Conservation (phyloP, 129 eudicot genomes). For the Artemisia annua region DNA sequence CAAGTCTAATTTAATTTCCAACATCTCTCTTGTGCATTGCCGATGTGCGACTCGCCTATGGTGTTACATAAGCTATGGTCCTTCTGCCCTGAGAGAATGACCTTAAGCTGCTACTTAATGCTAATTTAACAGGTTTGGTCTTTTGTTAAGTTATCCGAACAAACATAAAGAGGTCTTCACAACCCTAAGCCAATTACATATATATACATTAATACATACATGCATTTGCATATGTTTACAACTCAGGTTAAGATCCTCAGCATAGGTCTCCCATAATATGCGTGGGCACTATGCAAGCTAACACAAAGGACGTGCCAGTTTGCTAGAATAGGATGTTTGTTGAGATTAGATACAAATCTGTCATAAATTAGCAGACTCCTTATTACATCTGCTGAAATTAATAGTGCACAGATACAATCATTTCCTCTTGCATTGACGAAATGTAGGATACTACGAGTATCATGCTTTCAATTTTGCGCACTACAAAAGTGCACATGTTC, state of each 20-base stretch:
- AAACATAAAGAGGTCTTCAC: no score
- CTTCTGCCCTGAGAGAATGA: no score
- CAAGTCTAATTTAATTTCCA: no score
- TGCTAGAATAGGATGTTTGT: not conserved
- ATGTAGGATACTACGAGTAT: not conserved
- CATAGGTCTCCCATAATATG: not conserved
- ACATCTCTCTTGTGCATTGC: no score
- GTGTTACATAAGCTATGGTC: no score
- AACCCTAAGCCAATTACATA: no score
- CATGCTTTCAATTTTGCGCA: not conserved
- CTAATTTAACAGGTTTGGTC: no score
- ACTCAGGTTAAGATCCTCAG: not conserved
- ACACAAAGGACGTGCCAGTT: not conserved
- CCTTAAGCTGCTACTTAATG: no score
- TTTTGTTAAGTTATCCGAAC: no score
- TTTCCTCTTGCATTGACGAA: not conserved
- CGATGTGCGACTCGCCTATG: no score
- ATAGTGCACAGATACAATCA: conserved; percentile 12
- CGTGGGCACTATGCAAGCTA: not conserved
- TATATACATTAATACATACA: no score
- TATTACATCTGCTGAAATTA: not conserved
- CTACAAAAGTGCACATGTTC: not conserved
- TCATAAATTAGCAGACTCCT: conserved; percentile 1
- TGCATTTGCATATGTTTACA: no score
- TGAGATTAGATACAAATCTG: conserved; percentile 1